Conservation (phyloP, 331 rosid species). For the Malus hybrid region DNA sequence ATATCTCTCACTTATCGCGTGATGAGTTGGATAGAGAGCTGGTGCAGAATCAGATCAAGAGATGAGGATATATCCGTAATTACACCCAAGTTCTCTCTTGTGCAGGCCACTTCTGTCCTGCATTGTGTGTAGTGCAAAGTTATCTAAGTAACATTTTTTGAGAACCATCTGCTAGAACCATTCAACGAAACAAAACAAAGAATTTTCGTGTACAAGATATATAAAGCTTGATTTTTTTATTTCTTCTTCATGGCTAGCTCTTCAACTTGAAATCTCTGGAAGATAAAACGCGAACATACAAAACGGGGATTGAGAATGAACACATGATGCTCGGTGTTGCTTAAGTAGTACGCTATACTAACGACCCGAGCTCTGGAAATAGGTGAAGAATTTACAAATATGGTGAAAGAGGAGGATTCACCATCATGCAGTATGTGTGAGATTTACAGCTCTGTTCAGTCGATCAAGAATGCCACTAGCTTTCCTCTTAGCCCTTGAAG, state of each 20-base stretch:
- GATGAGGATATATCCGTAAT: neutral
- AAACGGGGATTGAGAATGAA: constrained; percentile 14
- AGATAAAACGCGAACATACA: constrained; percentile 43
- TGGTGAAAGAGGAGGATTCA: constrained; percentile 2
- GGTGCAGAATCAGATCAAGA: neutral
- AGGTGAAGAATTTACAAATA: constrained; percentile 42
- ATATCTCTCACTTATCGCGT: neutral
- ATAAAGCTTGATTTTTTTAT: constrained; percentile 6
- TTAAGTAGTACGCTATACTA: neutral
- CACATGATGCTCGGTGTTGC: constrained; percentile 18
- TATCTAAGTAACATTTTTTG: neutral
- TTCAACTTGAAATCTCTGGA: constrained; percentile 27
- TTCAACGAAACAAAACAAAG: neutral
- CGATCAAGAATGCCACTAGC: constrained; percentile 86
- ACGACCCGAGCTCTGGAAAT: neutral
- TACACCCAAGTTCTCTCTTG: neutral
- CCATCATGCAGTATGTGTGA: constrained; percentile 74
- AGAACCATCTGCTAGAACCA: neutral
- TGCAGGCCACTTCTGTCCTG: neutral
- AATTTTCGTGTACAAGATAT: neutral
- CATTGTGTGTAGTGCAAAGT: neutral
- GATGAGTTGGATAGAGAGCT: neutral
- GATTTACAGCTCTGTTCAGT: constrained; percentile 66
- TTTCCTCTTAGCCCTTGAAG: constrained; percentile 88
- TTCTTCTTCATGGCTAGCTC: constrained; percentile 33